phyloP scores from a whole-genome alignment of 805 yeast genomes.

The Saturnispora gosingensis region DNA sequence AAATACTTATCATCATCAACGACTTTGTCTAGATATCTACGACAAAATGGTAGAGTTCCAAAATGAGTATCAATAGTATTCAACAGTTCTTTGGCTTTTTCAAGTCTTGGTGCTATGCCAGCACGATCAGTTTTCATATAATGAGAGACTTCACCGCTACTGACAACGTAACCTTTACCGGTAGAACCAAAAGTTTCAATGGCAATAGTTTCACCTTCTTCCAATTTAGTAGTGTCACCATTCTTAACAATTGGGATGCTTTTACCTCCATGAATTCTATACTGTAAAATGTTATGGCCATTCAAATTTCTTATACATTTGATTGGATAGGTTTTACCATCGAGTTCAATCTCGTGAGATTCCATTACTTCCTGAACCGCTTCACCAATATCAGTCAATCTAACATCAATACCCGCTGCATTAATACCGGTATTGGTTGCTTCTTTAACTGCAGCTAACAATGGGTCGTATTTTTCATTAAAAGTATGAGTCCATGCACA shows the following conservation, averaged over 20 bases:
- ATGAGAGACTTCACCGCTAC: conserved; percentile 91
- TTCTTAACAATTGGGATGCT: conserved; percentile 93
- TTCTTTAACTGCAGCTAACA: conserved; percentile 77
- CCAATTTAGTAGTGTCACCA: conserved; percentile 95
- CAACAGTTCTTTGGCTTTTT: conserved; percentile 61
- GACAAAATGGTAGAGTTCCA: conserved; percentile 95
- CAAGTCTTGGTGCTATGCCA: conserved; percentile 42
- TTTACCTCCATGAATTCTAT: conserved; percentile 86
- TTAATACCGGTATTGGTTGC: conserved; percentile 92
- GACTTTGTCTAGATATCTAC: conserved; percentile 78
- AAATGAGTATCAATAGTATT: conserved; percentile 68
- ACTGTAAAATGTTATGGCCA: conserved; percentile 88
- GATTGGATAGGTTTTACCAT: conserved; percentile 78
- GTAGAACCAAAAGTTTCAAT: conserved; percentile 98
- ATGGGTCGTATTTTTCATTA: conserved; percentile 70
- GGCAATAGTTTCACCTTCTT: conserved; percentile 96
- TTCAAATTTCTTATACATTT: conserved; percentile 86
- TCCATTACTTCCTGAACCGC: conserved; percentile 97
- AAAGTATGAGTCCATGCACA: conserved; percentile 91
- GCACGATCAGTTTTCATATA: conserved; percentile 61
- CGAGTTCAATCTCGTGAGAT: conserved; percentile 82
- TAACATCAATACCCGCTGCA: conserved; percentile 92
- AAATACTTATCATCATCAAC: conserved; percentile 87
- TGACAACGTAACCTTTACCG: conserved; percentile 82
- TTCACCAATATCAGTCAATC: conserved; percentile 91